phyloP scores from a whole-genome alignment of 2,329 filamentous ascomycete species.

The Raffaelea ambrosiae region DNA sequence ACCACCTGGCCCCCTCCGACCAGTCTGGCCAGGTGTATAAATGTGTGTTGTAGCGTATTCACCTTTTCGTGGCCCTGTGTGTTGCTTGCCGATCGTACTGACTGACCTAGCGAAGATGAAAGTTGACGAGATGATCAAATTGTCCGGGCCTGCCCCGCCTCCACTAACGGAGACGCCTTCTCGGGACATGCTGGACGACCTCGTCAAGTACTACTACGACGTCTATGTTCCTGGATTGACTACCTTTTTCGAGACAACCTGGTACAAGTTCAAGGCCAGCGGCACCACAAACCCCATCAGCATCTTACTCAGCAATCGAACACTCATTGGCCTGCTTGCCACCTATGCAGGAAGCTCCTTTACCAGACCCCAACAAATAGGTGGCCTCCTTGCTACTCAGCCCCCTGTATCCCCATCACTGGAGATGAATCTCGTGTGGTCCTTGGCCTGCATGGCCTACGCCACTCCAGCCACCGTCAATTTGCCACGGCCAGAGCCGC shows the following conservation, averaged over 20 bases:
- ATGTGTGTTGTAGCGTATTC: neutral
- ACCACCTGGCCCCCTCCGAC: neutral
- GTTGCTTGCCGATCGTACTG: neutral
- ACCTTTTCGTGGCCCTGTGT: neutral
- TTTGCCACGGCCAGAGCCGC: slow-evolving; percentile 25
- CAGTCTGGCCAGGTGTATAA: neutral
- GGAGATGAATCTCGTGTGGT: slow-evolving; percentile 53
- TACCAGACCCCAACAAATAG: too few relatives aligned
- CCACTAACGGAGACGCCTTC: slow-evolving; percentile 43
- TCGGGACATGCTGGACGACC: slow-evolving; percentile 51
- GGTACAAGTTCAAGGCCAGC: slow-evolving; percentile 55
- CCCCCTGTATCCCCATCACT: slow-evolving; percentile 46
- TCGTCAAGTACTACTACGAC: slow-evolving; percentile 63
- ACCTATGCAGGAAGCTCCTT: slow-evolving; percentile 7
- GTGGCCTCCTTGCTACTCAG: slow-evolving; percentile 23
- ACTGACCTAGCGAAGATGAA: slow-evolving; percentile 49
- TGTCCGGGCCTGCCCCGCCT: slow-evolving; percentile 51
- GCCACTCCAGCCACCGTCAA: slow-evolving; percentile 27
- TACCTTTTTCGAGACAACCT: slow-evolving; percentile 71
- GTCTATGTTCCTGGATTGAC: slow-evolving; percentile 67
- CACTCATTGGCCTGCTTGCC: slow-evolving; percentile 58
- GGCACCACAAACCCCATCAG: slow-evolving; percentile 31
- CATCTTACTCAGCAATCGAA: slow-evolving; percentile 41
- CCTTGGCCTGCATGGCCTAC: slow-evolving; percentile 43
- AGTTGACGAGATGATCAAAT: slow-evolving; percentile 62